Conservation (phyloP, 805 yeast genomes). For the Brettanomyces naardenensis region DNA sequence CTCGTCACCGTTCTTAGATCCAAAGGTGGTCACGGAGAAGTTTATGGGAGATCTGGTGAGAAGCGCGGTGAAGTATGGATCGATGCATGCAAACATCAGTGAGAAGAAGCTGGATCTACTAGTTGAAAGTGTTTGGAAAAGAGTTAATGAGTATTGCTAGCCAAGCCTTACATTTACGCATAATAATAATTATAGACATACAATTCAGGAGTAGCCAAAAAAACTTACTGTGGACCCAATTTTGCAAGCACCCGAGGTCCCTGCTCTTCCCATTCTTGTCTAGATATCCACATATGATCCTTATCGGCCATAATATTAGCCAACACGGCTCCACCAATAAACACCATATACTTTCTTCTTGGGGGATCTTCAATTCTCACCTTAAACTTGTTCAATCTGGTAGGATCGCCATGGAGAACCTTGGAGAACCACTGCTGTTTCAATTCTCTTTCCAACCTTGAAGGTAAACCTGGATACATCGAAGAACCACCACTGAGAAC, state of each 20-base stretch:
- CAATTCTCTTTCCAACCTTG: conserved; percentile 89
- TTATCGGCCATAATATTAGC: conserved; percentile 98
- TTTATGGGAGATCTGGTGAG: conserved; percentile 65
- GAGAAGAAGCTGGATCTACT: conserved; percentile 35
- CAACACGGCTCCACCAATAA: conserved; percentile 96
- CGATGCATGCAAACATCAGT: conserved; percentile 25
- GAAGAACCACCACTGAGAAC: conserved; percentile 97
- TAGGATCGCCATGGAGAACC: conserved; percentile 80
- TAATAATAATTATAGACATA: neutral
- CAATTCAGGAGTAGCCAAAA: no score
- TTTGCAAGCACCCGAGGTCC: conserved; percentile 81
- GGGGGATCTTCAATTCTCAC: conserved; percentile 98
- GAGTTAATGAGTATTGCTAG: conserved; percentile 33
- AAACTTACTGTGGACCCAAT: conserved; percentile 85
- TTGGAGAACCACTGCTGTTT: conserved; percentile 92
- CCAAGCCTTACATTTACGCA: neutral
- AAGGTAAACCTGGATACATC: conserved; percentile 98
- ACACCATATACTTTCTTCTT: conserved; percentile 97
- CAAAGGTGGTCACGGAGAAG: conserved; percentile 60
- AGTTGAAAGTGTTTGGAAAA: conserved; percentile 53
- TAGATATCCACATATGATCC: conserved; percentile 96
- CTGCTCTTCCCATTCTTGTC: conserved; percentile 96
- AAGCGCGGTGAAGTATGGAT: conserved; percentile 73
- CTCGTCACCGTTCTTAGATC: conserved; percentile 57
- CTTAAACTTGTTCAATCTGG: conserved; percentile 84